phyloP scores from a whole-genome alignment of 345 rosid species.

The Anastatica hierochuntica region DNA sequence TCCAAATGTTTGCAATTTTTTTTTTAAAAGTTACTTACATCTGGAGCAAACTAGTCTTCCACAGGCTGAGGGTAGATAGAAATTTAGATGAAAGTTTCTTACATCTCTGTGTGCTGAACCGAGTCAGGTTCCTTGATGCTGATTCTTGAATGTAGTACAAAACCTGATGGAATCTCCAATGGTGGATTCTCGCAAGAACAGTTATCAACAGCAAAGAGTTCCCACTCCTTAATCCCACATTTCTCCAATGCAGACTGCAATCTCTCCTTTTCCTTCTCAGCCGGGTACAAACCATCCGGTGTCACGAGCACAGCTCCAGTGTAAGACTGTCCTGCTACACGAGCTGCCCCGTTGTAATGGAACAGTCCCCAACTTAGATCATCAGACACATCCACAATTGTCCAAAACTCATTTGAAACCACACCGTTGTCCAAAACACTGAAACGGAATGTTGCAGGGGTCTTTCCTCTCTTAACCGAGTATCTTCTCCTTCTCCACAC shows the following conservation, averaged over 20 bases:
- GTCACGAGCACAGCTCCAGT: constrained; percentile 88
- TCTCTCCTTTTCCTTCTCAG: constrained; percentile 33
- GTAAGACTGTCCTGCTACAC: constrained; percentile 86
- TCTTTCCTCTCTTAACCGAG: constrained; percentile 62
- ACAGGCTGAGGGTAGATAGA: not conserved
- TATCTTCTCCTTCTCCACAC: constrained; percentile 92
- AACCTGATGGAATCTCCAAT: constrained; percentile 65
- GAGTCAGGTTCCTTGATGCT: constrained; percentile 15
- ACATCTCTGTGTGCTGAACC: not conserved
- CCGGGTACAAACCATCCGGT: constrained; percentile 64
- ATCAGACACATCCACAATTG: constrained; percentile 68
- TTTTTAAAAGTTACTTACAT: not conserved
- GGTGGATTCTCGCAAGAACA: constrained; percentile 68
- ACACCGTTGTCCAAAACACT: constrained; percentile 92
- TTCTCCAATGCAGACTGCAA: constrained; percentile 49
- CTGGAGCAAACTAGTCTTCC: not conserved
- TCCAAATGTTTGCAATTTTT: too few relatives aligned
- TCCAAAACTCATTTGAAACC: constrained; percentile 87
- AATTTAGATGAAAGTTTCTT: not conserved
- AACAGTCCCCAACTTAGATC: constrained; percentile 90
- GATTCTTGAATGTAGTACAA: constrained; percentile 48
- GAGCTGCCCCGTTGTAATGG: constrained; percentile 85
- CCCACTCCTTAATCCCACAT: constrained; percentile 88
- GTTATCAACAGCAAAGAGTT: constrained; percentile 69
- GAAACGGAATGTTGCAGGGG: constrained; percentile 61